A percentile compares a stretch with the other conserved stretches of the same genome.
Conservation (phyloP, 345 rosid species). For the Erysimum cheiranthoides region DNA sequence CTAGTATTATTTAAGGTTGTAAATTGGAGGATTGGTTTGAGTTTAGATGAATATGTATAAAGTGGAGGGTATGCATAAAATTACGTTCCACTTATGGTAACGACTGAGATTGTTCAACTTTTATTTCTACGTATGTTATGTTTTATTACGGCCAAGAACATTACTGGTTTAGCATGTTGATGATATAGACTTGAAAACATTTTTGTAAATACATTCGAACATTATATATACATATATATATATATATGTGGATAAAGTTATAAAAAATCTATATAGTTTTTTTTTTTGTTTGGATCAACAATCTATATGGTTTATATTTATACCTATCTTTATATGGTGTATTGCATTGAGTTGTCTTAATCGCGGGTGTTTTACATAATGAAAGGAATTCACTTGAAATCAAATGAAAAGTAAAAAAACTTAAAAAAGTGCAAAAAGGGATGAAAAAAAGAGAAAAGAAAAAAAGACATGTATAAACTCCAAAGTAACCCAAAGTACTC, state of each 20-base stretch:
- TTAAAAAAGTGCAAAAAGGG: background rate
- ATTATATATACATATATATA: too few relatives aligned
- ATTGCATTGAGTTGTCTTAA: constrained; percentile 35
- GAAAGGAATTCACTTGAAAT: constrained; percentile 8
- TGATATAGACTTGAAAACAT: constrained; percentile 1
- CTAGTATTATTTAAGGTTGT: background rate
- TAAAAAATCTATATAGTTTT: background rate
- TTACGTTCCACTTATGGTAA: background rate
- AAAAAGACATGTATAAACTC: constrained; percentile 6
- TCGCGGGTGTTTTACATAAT: constrained; percentile 29
- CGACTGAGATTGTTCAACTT: constrained; percentile 10
- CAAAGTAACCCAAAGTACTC: constrained; percentile 28
- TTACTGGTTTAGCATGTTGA: constrained; percentile 8
- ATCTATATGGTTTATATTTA: background rate
- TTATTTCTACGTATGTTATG: background rate
- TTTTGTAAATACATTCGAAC: background rate
- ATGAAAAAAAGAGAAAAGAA: background rate
- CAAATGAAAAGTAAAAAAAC: background rate
- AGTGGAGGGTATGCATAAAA: background rate
- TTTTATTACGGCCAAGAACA: background rate
- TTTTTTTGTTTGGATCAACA: too few relatives aligned
- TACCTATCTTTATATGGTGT: constrained; percentile 18
- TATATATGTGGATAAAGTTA: background rate
- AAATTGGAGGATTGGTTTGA: background rate
- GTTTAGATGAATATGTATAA: background rate